phyloP scores from a whole-genome alignment of 2,329 filamentous ascomycete genomes.

The Ceratocystis harringtonii region DNA sequence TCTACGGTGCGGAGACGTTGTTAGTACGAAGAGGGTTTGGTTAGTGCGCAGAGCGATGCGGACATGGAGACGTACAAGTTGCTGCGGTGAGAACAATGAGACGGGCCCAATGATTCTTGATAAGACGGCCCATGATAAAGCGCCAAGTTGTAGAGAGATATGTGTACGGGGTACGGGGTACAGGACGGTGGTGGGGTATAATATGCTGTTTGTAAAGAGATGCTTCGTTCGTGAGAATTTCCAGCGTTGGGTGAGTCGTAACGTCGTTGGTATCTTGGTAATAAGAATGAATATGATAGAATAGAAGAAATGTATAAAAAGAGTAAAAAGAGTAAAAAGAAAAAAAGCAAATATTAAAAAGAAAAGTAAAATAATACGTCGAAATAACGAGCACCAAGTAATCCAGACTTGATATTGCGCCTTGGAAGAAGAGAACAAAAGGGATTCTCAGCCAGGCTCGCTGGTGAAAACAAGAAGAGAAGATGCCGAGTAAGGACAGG shows the following conservation, averaged over 20 bases:
- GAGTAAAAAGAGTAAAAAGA: slow-evolving; percentile 15
- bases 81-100: slow-evolving; percentile 82
- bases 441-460: slow-evolving; percentile 33
- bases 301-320: slow-evolving; percentile 15
- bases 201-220: neutral
- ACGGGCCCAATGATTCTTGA: slow-evolving; percentile 98
- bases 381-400: slow-evolving; percentile 17
- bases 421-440: slow-evolving; percentile 17
- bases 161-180: neutral
- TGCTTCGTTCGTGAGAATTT: neutral
- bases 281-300: slow-evolving; percentile 5
- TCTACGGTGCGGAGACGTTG: slow-evolving; percentile 36
- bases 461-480: slow-evolving; percentile 23
- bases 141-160: slow-evolving; percentile 19
- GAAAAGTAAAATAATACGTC: too few species aligned
- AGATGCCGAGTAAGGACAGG: slow-evolving; percentile 22
- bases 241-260: neutral
- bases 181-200: neutral
- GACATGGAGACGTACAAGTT: slow-evolving; percentile 40
- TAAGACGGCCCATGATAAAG: slow-evolving; percentile 72
- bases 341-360: neutral
- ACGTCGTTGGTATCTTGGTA: slow-evolving; percentile 14
- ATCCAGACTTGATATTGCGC: slow-evolving; percentile 16
- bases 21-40: neutral
- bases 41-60: neutral